Evolutionary conservation across 2,329 filamentous ascomycete genomes (phyloP).

Genomic region (Aspergillus caelatus): DNA sequence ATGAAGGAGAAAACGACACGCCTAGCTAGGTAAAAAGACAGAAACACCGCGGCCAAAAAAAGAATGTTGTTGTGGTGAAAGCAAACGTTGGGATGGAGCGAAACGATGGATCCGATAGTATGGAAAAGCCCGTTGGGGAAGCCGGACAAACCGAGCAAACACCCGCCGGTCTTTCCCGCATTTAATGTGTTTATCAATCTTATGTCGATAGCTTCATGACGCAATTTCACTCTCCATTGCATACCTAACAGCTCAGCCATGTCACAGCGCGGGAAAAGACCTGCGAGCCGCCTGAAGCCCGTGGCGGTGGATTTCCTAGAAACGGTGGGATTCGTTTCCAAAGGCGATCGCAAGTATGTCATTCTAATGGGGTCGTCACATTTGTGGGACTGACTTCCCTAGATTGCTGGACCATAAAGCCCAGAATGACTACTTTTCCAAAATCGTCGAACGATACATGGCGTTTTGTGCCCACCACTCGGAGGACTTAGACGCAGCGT

Average conservation of each 20-base stretch:
- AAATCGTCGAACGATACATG: constrained; percentile 87
- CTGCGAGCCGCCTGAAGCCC: constrained; percentile 64
- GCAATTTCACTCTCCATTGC: not conserved
- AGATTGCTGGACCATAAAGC: constrained; percentile 74
- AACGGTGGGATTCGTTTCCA: constrained; percentile 81
- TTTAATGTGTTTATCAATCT: not conserved
- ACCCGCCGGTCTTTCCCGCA: constrained; percentile 1
- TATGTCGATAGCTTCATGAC: not conserved
- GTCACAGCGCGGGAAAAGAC: constrained; percentile 23
- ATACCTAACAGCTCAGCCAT: constrained; percentile 11
- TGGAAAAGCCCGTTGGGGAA: constrained; percentile 23
- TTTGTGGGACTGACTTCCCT: constrained; percentile 13
- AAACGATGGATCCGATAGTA: not conserved
- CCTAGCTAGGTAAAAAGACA: not conserved
- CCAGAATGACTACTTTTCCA: constrained; percentile 84
- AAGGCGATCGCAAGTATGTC: constrained; percentile 78
- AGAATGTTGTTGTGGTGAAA: not conserved
- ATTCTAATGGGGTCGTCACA: not conserved
- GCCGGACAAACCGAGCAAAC: constrained; percentile 19
- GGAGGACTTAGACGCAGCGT: constrained; percentile 73
- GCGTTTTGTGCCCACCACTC: constrained; percentile 78
- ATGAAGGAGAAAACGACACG: not conserved
- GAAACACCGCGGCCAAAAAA: not conserved
- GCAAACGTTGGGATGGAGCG: constrained; percentile 6
- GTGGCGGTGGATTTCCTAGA: constrained; percentile 74